Conservation (phyloP, 2,329 filamentous ascomycete genomes). For the Botryotinia globosa region DNA sequence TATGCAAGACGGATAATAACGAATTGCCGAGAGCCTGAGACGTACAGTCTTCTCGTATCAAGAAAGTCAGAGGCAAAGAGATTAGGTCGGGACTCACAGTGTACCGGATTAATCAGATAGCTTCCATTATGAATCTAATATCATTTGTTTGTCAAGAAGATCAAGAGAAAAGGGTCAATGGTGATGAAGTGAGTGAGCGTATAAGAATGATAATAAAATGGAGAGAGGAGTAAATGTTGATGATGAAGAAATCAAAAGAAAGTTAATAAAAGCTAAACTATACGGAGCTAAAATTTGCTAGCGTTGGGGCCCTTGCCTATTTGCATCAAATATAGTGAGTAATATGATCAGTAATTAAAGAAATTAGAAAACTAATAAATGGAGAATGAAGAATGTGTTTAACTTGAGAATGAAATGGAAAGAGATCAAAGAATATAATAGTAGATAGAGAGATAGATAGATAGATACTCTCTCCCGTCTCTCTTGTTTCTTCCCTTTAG, state of each 20-base stretch:
- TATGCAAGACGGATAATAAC: constrained; percentile 6
- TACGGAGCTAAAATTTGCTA: constrained; percentile 14
- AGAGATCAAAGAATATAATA: not conserved
- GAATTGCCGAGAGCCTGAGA: constrained; percentile 2
- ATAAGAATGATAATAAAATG: not conserved
- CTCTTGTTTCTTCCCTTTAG: not conserved
- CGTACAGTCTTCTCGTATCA: not conserved
- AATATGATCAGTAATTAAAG: not conserved
- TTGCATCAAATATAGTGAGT: not conserved
- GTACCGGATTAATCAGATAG: not conserved
- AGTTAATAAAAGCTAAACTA: not conserved
- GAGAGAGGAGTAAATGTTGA: not conserved
- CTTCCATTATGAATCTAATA: not conserved
- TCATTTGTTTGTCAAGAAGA: not conserved
- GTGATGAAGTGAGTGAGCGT: not conserved
- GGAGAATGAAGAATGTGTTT: not conserved
- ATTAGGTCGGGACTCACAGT: not conserved
- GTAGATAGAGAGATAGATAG: no score
- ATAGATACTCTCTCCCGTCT: no score
- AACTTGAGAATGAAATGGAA: not conserved
- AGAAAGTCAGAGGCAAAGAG: not conserved
- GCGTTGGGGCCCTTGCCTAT: not conserved
- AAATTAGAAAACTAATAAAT: not conserved
- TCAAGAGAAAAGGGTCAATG: not conserved
- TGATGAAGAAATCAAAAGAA: not conserved